phyloP scores from a whole-genome alignment of 176 grass and related monocot genomes.

The Musa acuminata region DNA sequence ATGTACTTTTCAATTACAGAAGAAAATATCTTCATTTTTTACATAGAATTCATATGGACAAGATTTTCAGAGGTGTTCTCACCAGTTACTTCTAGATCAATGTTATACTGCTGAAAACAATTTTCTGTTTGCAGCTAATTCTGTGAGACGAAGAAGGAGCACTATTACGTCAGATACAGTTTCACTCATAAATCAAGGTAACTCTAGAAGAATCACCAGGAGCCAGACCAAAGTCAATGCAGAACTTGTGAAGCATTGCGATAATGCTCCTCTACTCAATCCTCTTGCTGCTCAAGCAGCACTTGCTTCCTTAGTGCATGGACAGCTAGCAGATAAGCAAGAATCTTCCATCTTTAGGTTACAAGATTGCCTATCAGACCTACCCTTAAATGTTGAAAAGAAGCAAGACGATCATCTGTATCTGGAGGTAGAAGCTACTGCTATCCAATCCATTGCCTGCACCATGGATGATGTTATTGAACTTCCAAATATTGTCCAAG shows the following conservation, averaged over 20 bases:
- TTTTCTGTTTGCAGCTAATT: conserved; percentile 25
- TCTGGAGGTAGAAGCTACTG: not conserved
- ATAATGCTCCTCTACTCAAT: conserved; percentile 22
- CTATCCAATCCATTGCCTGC: not conserved
- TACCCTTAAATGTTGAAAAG: not conserved
- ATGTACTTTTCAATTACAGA: not conserved
- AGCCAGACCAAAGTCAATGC: conserved; percentile 6
- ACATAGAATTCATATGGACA: not conserved
- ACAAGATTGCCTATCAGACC: conserved; percentile 2
- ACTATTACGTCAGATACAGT: not conserved
- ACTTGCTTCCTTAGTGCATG: conserved; percentile 28
- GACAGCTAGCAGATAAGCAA: not conserved
- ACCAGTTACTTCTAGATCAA: not conserved
- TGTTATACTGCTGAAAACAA: not conserved
- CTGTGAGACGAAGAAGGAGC: not conserved
- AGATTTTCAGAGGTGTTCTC: not conserved
- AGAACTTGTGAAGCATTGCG: conserved; percentile 6
- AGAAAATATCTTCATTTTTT: not conserved
- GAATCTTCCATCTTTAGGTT: conserved; percentile 8
- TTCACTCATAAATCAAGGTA: conserved; percentile 3
- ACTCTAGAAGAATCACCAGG: conserved; percentile 19
- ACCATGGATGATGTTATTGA: not conserved
- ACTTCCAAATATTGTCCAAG: not conserved
- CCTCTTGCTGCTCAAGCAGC: conserved; percentile 39
- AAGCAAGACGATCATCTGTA: not conserved